Base-by-base conservation (phyloP, 1,284 basidiomycete genomes). In the Anthracocystis walkeri region DNA sequence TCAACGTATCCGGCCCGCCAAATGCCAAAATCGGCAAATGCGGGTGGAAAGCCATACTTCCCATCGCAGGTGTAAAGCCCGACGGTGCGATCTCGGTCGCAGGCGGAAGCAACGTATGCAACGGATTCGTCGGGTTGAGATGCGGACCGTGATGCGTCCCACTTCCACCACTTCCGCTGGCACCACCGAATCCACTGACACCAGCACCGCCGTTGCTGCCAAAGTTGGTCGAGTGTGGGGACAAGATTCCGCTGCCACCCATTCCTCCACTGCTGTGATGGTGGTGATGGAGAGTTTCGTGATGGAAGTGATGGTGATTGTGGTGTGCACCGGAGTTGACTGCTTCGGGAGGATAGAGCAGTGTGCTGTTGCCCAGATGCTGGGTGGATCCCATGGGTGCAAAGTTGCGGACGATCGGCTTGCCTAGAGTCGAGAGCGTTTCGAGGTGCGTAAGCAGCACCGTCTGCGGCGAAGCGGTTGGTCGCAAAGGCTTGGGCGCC, bases 41-140 rank as follows among this genome's bases (percentile, higher is more conserved):
- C 11, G 83, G 82, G 58, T 84, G 83, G 66, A 84, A 80, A n/a
- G 79, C 77, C 40, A 83, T 74, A 27, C 65, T 59, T n/a, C 79
- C 77, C 74, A 74, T 75, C 14, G 80, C 78, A 0, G 78, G 80
- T n/a, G 73, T 71, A 50, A 80, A 84, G 20, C 54, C 56, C 23
- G 71, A 75, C 5, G 80, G 80, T 2, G 52, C 7, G 3, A 16
- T 27, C 40, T 65, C 58, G 4, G 21, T 23, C 16, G 73, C 67
- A 1, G 76, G 69, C 2, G 67, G 62, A 27, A 78, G 60, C 49
- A 77, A 27, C 12, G 71, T 63, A 29, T 69, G 54, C 41, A 71
- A 41, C 7, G 61, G 50, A 44, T 62, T 69, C 46, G 63, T 62
- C 42, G 65, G 65, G 46, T 70, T 70, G 33, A 66, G 44, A 20